Percentiles rank a stretch among this genome's conserved stretches.
Conservation (phyloP, 805 yeast species). For the Tetrapisispora namnaoensis region DNA sequence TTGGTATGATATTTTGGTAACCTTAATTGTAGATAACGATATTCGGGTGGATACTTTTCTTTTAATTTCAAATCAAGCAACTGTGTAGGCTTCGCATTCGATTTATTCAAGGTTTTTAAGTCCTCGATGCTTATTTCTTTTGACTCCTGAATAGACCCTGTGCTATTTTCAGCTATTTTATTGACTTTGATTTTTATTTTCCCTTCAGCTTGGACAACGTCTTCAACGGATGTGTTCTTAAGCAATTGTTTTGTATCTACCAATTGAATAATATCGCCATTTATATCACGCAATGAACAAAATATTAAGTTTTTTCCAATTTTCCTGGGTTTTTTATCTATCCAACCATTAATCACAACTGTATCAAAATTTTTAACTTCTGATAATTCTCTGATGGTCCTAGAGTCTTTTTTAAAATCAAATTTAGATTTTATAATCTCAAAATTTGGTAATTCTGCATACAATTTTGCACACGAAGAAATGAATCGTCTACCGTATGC, state of each 20-base stretch:
- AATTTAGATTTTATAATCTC: slow-evolving; percentile 11
- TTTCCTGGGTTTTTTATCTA: slow-evolving; percentile 62
- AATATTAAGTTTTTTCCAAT: slow-evolving; percentile 57
- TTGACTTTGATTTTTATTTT: slow-evolving; percentile 24
- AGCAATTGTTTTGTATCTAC: slow-evolving; percentile 34
- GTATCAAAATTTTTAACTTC: slow-evolving; percentile 7
- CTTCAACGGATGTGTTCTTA: slow-evolving; percentile 55
- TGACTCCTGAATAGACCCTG: slow-evolving; percentile 13
- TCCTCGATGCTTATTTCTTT: slow-evolving; percentile 53
- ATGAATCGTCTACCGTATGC: not conserved
- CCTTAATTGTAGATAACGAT: slow-evolving; percentile 73
- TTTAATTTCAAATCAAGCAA: slow-evolving; percentile 48
- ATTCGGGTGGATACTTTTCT: slow-evolving; percentile 59
- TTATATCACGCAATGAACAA: slow-evolving; percentile 63
- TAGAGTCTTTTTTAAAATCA: slow-evolving; percentile 7
- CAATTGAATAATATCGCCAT: slow-evolving; percentile 60
- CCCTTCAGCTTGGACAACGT: slow-evolving; percentile 62
- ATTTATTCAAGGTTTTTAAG: slow-evolving; percentile 49
- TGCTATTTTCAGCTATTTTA: slow-evolving; percentile 10
- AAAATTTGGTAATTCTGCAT: slow-evolving; percentile 8
- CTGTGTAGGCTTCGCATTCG: slow-evolving; percentile 59
- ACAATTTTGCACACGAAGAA: not conserved
- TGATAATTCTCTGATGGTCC: slow-evolving; percentile 5
- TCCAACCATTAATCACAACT: slow-evolving; percentile 72
- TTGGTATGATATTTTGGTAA: slow-evolving; percentile 46